Evolutionary conservation across 2,329 filamentous ascomycete species (phyloP), one percentile per base, ranked within the genome.

Genomic region (Phaeosphaeriaceae sp.): DNA sequence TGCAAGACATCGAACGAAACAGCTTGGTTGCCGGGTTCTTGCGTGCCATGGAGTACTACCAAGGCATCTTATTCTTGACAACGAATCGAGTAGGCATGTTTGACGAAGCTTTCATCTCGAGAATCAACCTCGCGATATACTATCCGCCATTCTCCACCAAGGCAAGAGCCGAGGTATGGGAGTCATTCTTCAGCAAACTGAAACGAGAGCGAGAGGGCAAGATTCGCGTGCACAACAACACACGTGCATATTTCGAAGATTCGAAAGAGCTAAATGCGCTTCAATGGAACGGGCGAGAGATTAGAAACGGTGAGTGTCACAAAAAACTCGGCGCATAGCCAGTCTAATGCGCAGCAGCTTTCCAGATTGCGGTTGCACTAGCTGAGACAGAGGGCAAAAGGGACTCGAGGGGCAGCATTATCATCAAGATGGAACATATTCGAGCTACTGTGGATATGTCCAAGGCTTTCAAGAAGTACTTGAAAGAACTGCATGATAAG

Each of bases 61-160:
- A 78, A 24, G 79, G 77, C 0, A 75, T 80, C 26, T 56, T 81
- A 1, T 79, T 81, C 53, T 62, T 81, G 19, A 80, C 77, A 0
- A 67, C 69, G 0, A 69, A 70, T 42, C 43, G 66, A 7, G 54
- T 70, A 1, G 59, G 55, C 32, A 92, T 90, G 0, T 95, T 97
- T 70, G 93, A 97, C 68, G 91, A 94, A 61, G 93, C 93, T 0
- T 96, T 96, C 82, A 90, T 94, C 71, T 92, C 89, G 4, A 87
- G 93, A 23, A 95, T 95, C 63, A 88, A 96, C 60, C 35, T 40
- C 35, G 90, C 91, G 0, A 79, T 97, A 9, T 85, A 90, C 26
- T 97, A 96, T 42, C 58, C 63, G 1, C 56, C 66, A 6, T 64
- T 76, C 21, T 49, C 49, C 4, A 49, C 63, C 13, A 53, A 54